Conservation (phyloP, 441 rosid species). For the Arabidopsis lyrata region DNA sequence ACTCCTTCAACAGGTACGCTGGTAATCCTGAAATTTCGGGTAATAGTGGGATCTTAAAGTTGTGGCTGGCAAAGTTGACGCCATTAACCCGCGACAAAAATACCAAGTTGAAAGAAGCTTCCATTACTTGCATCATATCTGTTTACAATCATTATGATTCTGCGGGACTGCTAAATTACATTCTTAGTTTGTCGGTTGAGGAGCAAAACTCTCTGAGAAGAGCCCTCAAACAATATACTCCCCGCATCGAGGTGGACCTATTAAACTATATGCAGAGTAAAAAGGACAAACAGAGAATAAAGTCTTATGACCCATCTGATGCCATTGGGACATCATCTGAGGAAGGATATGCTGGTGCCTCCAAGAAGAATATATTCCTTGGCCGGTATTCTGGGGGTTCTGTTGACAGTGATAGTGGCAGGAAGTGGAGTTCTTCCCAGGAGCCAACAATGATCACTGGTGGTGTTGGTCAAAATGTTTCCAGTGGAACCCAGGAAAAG, state of each 20-base stretch:
- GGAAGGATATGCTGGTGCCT: constrained; percentile 73
- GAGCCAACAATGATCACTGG: constrained; percentile 62
- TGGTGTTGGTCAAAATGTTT: constrained; percentile 57
- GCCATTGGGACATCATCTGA: constrained; percentile 90
- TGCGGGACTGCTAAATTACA: constrained; percentile 85
- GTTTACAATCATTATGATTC: constrained; percentile 92
- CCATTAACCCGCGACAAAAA: constrained; percentile 91
- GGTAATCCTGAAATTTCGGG: constrained; percentile 82
- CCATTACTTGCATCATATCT: constrained; percentile 92
- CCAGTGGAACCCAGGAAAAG: constrained; percentile 76
- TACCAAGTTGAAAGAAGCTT: constrained; percentile 92
- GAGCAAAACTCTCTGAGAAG: constrained; percentile 97
- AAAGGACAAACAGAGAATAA: constrained; percentile 88
- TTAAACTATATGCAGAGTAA: constrained; percentile 93
- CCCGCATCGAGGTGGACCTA: constrained; percentile 98
- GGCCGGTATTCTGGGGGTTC: constrained; percentile 93
- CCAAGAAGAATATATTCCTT: constrained; percentile 75
- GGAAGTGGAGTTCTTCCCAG: constrained; percentile 85
- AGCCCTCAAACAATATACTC: constrained; percentile 91
- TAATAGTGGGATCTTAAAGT: constrained; percentile 84
- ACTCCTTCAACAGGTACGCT: constrained; percentile 82
- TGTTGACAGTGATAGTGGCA: constrained; percentile 80
- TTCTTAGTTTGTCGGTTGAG: constrained; percentile 95
- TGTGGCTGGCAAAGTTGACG: constrained; percentile 94
- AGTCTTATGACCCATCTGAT: constrained; percentile 89